Base-by-base conservation (phyloP, 768 basidiomycete species). In the Tylopilus intermedius region DNA sequence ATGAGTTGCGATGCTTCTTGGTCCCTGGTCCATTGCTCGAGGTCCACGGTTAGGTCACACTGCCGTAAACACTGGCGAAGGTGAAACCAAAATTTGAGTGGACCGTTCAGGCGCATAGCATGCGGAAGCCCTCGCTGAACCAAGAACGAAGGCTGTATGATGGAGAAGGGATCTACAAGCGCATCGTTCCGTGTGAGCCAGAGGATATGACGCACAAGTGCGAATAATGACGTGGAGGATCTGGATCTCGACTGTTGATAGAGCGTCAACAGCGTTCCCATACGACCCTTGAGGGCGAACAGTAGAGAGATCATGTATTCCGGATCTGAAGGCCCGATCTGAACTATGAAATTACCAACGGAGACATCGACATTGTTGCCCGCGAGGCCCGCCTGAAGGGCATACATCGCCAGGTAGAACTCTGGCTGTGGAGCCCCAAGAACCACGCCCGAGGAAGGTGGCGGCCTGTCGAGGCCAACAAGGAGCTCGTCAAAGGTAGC, bases 91-190 rank as follows among this genome's bases (percentile, higher is more conserved):
- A 94, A 80, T 59, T 82, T 84, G 75, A 92, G 93, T 1, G 78
- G 76, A 0, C 79, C 69, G 56, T 89, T 84, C 24, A 78, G 79
- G 24, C 93, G 86, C 45, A 91, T 65, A 33, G 74, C 64, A 43
- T 86, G 79, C 8, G 89, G 86, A 8, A 76, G 67, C 5, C 90
- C 90, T 42, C 76, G 80, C 63, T 90, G 90, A 24, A 94, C 81
- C 32, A 94, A 76, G 63, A 82, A 90, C 2, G 90, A 92, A 6
- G 90, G 88, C 45, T 92, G 89, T 29, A 83, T 89, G 30, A 88
- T 82, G 21, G 91, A 92, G 13, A 90, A 74, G 8, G 89, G 87
- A 63, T 93, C 88, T 7, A 88, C 74, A 27, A 81, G 69, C 3
- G 79, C 63, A 22, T 75, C 69, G 29, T 78, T 69, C 27, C 71